Evolutionary conservation across 2,329 filamentous ascomycete genomes (phyloP), one percentile per base, ranked within the genome.

Genomic region (Incumbomyces lentus): DNA sequence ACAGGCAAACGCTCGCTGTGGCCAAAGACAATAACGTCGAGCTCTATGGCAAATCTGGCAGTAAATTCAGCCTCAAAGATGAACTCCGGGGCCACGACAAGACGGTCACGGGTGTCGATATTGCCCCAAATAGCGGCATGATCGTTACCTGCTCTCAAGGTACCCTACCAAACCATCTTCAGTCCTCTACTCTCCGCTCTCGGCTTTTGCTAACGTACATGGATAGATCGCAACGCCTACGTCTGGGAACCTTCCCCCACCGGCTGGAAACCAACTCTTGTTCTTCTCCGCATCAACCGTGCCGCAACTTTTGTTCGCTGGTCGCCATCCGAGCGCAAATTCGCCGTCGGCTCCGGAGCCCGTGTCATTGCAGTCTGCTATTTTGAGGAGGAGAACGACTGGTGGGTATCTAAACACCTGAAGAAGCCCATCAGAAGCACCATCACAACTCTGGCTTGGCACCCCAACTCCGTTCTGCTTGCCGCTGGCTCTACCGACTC

Each of bases 371-470:
- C 92, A 34, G 78, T 96, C 58, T 98, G 92, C 75, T 96, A 96
- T 72, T 98, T 98, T 59, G 92, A 98, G 63, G 86, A 95, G 65
- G 92, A 98, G 68, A 95, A 98, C 68, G 89, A 98, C 72, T 98
- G 92, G 92, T 98, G 92, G 92, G 90, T 98, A 35, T 95, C 89
- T 32, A 98, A 98, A 75, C 92, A 98, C 69, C 71, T 98, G 62
- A 96, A 96, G 79, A 98, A 96, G 77, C 92, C 92, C 16, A 94
- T 98, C 60, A 85, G 90, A 56, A 95, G 88, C 64, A 98, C 92
- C 48, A 90, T 98, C 59, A 96, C 92, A 47, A 88, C 85, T 13
- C 80, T 98, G 37, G 82, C 84, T 48, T 98, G 92, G 92, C 92
- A 98, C 67, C 92, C 92, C 31, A 98, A 98, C 74, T 93, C 86